Evolutionary conservation across 257 asterid genomes (phyloP).

Genomic region (Solanum virginianum): DNA sequence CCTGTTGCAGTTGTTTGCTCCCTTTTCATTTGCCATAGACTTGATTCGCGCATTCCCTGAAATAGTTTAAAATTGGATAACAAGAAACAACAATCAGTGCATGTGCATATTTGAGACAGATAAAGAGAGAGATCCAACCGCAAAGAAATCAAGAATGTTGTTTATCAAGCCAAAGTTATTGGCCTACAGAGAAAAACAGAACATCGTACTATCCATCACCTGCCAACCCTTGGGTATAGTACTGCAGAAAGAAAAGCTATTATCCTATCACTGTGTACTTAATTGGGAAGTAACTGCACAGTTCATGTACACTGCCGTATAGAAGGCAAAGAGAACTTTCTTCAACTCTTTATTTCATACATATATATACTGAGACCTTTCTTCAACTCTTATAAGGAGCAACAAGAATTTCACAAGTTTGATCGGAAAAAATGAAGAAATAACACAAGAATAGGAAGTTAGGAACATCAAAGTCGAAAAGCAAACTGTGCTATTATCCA

Average conservation of each 20-base stretch:
- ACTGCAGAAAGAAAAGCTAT: background rate
- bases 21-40: conserved; percentile 12
- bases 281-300: background rate
- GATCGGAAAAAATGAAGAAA: background rate
- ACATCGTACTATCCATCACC: background rate
- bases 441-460: background rate
- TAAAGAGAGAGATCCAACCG: background rate
- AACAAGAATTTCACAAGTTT: background rate
- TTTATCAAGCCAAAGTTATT: background rate
- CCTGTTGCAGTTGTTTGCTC: conserved; percentile 4
- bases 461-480: background rate
- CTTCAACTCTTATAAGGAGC: background rate
- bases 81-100: background rate
- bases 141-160: background rate
- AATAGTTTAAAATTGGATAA: background rate
- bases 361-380: background rate
- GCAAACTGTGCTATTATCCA: background rate
- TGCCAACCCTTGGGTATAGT: background rate
- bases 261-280: background rate
- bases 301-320: background rate
- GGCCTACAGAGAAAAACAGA: background rate
- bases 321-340: background rate
- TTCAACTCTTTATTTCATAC: background rate
- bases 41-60: conserved; percentile 23
- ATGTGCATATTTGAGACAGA: background rate